phyloP scores from a whole-genome alignment of 257 asterid genomes.

The Petunia secreta region DNA sequence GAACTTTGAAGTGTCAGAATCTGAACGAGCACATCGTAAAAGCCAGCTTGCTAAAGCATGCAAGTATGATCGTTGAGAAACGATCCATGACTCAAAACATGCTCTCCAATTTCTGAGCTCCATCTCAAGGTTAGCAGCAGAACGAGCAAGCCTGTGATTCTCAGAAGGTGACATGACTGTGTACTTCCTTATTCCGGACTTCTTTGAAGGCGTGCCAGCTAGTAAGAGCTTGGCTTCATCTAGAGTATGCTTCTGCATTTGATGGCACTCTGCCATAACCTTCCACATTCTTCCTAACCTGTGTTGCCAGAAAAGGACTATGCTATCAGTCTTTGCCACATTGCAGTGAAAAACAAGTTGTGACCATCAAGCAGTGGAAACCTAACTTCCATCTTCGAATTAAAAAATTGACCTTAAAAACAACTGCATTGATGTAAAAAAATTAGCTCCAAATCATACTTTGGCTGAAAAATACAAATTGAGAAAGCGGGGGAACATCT shows the following conservation, averaged over 20 bases:
- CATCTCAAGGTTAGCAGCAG: constrained; percentile 83
- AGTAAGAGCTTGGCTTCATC: constrained; percentile 90
- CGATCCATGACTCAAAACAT: constrained; percentile 78
- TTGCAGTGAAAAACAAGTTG: neutral
- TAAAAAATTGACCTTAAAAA: neutral
- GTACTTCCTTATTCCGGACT: constrained; percentile 55
- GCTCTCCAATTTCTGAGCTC: constrained; percentile 89
- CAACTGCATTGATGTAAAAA: neutral
- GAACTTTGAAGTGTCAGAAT: constrained; percentile 51
- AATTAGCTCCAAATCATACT: neutral
- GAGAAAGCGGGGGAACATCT: neutral
- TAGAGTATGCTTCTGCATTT: constrained; percentile 73
- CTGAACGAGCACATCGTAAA: constrained; percentile 60
- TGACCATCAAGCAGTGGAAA: neutral
- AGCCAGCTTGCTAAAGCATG: constrained; percentile 80
- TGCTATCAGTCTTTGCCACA: neutral
- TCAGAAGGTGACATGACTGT: constrained; percentile 80
- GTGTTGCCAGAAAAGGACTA: constrained; percentile 23
- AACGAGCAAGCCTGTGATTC: constrained; percentile 73
- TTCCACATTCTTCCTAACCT: constrained; percentile 93
- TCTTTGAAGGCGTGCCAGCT: constrained; percentile 74
- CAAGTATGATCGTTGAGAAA: constrained; percentile 79
- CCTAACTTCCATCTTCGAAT: neutral
- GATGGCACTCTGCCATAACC: constrained; percentile 95
- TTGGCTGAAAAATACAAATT: neutral